A percentile compares a stretch with the other conserved stretches of the same genome.
Conservation (phyloP, 225 moss, liverwort and hornwort genomes). For the Physcomitrium patens region DNA sequence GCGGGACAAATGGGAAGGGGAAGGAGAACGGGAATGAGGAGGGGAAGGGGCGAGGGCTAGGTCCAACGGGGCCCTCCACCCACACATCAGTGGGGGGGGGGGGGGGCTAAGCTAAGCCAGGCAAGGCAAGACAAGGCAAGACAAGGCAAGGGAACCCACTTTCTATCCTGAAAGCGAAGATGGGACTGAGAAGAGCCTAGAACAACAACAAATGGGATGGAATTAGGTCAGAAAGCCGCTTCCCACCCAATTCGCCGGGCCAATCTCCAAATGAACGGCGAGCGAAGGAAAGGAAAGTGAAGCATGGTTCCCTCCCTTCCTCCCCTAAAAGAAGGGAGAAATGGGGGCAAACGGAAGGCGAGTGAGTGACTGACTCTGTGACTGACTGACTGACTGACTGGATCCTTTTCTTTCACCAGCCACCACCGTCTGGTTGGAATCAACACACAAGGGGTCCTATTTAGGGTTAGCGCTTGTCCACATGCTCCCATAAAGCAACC, state of each 20-base stretch:
- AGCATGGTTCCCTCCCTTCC: too few species aligned
- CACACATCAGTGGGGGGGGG: neutral
- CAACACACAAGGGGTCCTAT: constrained; percentile 10
- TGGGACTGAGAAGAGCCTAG: constrained; percentile 27
- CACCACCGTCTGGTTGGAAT: neutral
- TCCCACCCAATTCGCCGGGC: too few species aligned
- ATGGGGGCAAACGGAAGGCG: constrained; percentile 20
- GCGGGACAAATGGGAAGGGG: too few species aligned
- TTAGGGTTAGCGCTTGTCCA: constrained; percentile 42
- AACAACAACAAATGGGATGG: too few species aligned
- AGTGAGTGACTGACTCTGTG: neutral
- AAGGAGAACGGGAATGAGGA: neutral
- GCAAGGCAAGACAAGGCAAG: too few species aligned
- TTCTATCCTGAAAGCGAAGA: constrained; percentile 23
- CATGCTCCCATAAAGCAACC: constrained; percentile 48
- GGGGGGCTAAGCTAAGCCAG: too few species aligned
- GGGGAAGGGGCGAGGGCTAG: constrained; percentile 28
- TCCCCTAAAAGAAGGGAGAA: constrained; percentile 11
- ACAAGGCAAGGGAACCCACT: constrained; percentile 31
- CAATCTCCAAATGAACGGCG: too few species aligned
- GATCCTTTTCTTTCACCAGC: constrained; percentile 3
- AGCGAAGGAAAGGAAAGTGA: too few species aligned
- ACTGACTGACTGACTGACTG: constrained; percentile 7
- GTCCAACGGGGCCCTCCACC: neutral
- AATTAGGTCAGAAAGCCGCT: too few species aligned